Percentiles rank a stretch among this genome's conserved stretches.
phyloP scores from a whole-genome alignment of 1,284 basidiomycete species.

The Melampsora larici-populina region DNA sequence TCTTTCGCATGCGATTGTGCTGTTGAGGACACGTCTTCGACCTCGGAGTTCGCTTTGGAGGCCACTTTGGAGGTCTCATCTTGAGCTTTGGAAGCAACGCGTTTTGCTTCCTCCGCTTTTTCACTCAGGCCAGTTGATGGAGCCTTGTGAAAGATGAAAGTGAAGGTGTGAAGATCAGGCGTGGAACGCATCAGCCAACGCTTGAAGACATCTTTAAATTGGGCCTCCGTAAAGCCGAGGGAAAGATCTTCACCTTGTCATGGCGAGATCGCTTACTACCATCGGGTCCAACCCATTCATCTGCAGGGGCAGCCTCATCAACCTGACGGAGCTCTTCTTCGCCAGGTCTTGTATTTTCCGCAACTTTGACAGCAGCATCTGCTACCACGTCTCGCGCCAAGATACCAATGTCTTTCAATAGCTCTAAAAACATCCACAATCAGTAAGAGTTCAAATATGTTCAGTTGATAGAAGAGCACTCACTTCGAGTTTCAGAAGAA shows the following conservation, averaged over 20 bases:
- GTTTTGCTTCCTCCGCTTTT: conserved; percentile 21
- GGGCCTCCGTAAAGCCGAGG: too few relatives aligned
- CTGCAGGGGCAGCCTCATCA: conserved; percentile 61
- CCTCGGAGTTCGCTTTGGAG: conserved; percentile 13
- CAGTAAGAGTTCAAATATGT: conserved; percentile 44
- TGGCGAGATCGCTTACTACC: conserved; percentile 22
- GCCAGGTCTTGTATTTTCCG: conserved; percentile 67
- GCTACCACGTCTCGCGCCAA: conserved; percentile 72
- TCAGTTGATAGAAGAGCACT: conserved; percentile 59
- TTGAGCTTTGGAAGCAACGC: conserved; percentile 32
- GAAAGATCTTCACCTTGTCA: conserved; percentile 12
- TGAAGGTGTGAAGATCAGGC: not conserved
- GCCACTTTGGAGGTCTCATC: conserved; percentile 15
- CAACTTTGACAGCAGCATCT: conserved; percentile 69
- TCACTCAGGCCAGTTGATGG: conserved; percentile 37
- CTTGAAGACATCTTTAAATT: too few relatives aligned
- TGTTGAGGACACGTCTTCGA: conserved; percentile 6
- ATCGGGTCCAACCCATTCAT: conserved; percentile 40
- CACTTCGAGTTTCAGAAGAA: conserved; percentile 86
- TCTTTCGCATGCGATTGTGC: conserved; percentile 19
- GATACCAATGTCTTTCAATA: conserved; percentile 50
- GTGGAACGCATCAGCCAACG: not conserved
- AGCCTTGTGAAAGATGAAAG: not conserved
- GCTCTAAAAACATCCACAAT: conserved; percentile 32
- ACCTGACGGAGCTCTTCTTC: conserved; percentile 65